A percentile compares a stretch with the other conserved stretches of the same genome.
These are phyloP conservation scores for Tolypocladium inflatum DNA, from an alignment of 2,329 filamentous ascomycete species.

Conservation along the genomic window DNA sequence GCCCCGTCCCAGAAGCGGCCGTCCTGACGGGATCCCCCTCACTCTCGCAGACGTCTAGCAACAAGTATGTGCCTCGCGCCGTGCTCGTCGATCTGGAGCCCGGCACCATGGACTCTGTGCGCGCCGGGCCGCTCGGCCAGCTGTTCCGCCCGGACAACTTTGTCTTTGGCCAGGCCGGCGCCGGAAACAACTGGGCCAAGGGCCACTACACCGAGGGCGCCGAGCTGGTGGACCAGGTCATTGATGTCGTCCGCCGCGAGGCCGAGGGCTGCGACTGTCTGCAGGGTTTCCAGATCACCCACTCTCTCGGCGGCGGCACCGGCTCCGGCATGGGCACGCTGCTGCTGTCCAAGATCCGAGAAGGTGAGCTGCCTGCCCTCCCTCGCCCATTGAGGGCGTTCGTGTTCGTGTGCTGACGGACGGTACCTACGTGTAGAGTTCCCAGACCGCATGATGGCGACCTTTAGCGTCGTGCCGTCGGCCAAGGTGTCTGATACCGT, in stretches of 20 bases:
- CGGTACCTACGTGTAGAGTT: slow-evolving; percentile 52
- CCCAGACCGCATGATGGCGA: slow-evolving; percentile 99
- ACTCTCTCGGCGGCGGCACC: slow-evolving; percentile 99
- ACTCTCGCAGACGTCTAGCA: slow-evolving; percentile 64
- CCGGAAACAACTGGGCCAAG: slow-evolving; percentile 99
- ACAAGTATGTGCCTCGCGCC: slow-evolving; percentile 99
- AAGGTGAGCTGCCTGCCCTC: slow-evolving; percentile 28
- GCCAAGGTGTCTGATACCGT: slow-evolving; percentile 99
- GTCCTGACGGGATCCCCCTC: slow-evolving; percentile 11
- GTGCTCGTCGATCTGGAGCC: slow-evolving; percentile 99
- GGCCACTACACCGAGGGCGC: slow-evolving; percentile 99
- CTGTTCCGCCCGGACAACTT: slow-evolving; percentile 99
- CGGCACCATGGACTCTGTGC: slow-evolving; percentile 99
- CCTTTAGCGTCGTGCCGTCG: slow-evolving; percentile 96
- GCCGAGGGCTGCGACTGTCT: slow-evolving; percentile 99
- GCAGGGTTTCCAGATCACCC: slow-evolving; percentile 99
- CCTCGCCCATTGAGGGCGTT: neutral
- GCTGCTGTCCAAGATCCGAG: slow-evolving; percentile 99
- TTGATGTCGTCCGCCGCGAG: slow-evolving; percentile 97
- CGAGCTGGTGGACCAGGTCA: slow-evolving; percentile 94
- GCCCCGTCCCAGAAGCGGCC: neutral
- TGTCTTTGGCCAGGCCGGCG: slow-evolving; percentile 98
- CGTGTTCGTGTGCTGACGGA: neutral
- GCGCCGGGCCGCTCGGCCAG: slow-evolving; percentile 94
- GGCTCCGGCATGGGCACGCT: slow-evolving; percentile 99